These are phyloP conservation scores for Ophiostoma sp. DNA, from an alignment of 2,329 filamentous ascomycete genomes.

Conservation along the genomic window DNA sequence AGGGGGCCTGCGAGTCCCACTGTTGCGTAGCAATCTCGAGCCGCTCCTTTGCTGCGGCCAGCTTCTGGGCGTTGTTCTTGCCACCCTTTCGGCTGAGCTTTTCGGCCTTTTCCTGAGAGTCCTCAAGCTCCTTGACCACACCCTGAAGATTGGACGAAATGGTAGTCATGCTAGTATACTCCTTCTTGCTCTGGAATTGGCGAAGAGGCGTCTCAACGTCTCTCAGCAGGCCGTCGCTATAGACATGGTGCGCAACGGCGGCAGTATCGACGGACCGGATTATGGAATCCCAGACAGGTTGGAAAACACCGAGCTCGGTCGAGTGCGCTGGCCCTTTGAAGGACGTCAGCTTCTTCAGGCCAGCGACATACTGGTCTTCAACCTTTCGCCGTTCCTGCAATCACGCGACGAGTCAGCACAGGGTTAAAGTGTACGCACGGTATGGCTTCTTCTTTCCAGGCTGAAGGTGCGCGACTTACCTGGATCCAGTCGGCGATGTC, in stretches of 20 bases:
- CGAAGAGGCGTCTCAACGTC: slow-evolving; percentile 84
- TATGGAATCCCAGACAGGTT: slow-evolving; percentile 84
- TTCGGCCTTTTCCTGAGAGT: slow-evolving; percentile 77
- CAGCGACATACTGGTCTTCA: slow-evolving; percentile 82
- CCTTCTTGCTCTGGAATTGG: slow-evolving; percentile 66
- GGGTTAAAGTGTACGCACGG: background rate
- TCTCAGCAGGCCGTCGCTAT: slow-evolving; percentile 75
- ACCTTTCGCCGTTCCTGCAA: slow-evolving; percentile 81
- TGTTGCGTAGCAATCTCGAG: slow-evolving; percentile 74
- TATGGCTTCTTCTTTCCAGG: background rate
- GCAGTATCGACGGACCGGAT: slow-evolving; percentile 72
- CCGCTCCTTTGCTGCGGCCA: slow-evolving; percentile 65
- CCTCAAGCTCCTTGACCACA: slow-evolving; percentile 80
- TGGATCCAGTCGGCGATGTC: slow-evolving; percentile 97
- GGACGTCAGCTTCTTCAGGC: slow-evolving; percentile 73
- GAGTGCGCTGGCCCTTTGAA: slow-evolving; percentile 68
- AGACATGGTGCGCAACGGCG: slow-evolving; percentile 74
- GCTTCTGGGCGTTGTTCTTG: slow-evolving; percentile 69
- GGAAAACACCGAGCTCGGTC: slow-evolving; percentile 84
- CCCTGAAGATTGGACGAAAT: slow-evolving; percentile 74
- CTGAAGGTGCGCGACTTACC: slow-evolving; percentile 68
- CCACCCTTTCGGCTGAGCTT: slow-evolving; percentile 75
- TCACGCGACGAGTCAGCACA: slow-evolving; percentile 1
- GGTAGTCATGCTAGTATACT: slow-evolving; percentile 73
- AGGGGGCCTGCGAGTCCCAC: slow-evolving; percentile 93